Conservation (phyloP, 169 alveolate species). For the Theileria parva region DNA sequence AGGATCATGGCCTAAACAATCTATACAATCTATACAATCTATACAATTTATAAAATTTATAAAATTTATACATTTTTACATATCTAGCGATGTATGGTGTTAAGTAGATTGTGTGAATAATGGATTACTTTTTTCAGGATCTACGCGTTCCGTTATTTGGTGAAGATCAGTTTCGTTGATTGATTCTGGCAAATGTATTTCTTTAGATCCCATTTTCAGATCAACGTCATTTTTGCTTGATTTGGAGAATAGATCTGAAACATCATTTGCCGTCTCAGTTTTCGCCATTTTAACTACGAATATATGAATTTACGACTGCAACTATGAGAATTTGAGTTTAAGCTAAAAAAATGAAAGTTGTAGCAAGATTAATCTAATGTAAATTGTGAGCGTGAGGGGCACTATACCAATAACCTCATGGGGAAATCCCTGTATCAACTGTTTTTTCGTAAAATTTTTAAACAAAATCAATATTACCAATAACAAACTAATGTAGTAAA, state of each 20-base stretch:
- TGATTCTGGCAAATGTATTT: neutral
- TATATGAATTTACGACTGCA: neutral
- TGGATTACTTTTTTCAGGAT: neutral
- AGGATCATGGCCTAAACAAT: slow-evolving; percentile 26
- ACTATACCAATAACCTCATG: neutral
- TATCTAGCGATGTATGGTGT: no score
- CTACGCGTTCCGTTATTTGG: neutral
- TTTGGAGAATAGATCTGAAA: neutral
- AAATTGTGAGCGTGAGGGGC: neutral
- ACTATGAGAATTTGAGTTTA: neutral
- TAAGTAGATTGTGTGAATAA: no score
- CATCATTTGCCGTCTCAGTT: neutral
- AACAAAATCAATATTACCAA: neutral
- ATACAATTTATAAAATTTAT: no score
- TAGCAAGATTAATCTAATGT: neutral
- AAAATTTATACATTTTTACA: no score
- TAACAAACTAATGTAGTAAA: neutral
- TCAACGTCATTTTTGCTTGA: neutral
- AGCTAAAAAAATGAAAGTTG: no score
- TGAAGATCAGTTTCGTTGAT: neutral
- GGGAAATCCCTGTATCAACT: neutral
- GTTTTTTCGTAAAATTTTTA: no score
- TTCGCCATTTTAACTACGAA: neutral
- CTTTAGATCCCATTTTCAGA: neutral
- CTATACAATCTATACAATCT: no score